Percentiles rank a stretch among this genome's conserved stretches.
Conservation (phyloP, 140 eudicot genomes). For the Oenanthe javanica region DNA sequence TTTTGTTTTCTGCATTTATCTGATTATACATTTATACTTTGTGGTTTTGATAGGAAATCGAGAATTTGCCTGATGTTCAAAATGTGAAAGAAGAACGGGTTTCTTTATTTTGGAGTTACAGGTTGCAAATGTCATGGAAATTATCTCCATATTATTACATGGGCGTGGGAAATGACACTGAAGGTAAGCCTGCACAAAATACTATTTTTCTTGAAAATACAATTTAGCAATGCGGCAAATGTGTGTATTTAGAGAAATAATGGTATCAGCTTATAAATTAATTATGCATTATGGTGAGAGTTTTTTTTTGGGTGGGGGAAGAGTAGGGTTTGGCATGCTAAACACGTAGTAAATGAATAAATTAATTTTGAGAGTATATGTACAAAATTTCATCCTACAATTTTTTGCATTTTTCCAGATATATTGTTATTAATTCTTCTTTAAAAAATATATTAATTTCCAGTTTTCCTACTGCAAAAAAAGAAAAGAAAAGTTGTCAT, state of each 20-base stretch:
- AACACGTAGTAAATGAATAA: neutral
- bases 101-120: constrained; percentile 17
- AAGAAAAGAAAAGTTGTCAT: too few relatives aligned
- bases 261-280: neutral
- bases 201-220: neutral
- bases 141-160: constrained; percentile 41
- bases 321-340: neutral
- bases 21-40: neutral
- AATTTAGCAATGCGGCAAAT: neutral
- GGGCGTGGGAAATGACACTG: constrained; percentile 21
- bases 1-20: neutral
- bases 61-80: constrained; percentile 26
- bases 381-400: neutral
- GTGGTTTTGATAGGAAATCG: constrained; percentile 24
- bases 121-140: constrained; percentile 28
- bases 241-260: too few relatives aligned
- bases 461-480: neutral
- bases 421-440: too few relatives aligned
- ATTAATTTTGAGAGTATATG: neutral
- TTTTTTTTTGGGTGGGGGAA: neutral
- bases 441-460: neutral
- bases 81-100: constrained; percentile 14
- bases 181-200: constrained; percentile 27
- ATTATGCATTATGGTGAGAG: neutral
- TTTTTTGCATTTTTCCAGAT: neutral